phyloP scores from a whole-genome alignment of 208 protist species.

The Leishmania aethiopica region DNA sequence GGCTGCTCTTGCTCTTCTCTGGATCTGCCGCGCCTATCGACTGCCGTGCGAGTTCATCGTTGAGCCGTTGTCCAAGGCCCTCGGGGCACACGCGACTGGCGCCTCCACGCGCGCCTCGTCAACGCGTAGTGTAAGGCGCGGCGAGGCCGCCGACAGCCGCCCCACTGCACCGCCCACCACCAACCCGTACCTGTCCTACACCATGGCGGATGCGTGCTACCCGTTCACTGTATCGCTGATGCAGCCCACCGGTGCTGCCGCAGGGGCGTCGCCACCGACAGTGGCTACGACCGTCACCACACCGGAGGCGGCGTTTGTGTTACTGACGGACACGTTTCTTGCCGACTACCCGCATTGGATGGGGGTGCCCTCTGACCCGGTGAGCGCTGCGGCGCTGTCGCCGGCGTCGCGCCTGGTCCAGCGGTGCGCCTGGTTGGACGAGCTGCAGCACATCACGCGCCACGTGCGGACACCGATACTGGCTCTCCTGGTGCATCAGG shows the following conservation, averaged over 20 bases:
- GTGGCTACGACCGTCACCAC: conserved; percentile 24
- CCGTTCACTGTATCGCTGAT: conserved; percentile 24
- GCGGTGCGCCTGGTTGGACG: conserved; percentile 37
- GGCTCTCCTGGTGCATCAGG: conserved; percentile 37
- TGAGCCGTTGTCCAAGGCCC: conserved; percentile 50
- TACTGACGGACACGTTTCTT: conserved; percentile 30
- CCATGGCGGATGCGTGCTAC: conserved; percentile 36
- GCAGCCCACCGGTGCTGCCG: neutral
- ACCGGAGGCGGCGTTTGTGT: conserved; percentile 29
- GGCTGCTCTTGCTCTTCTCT: conserved; percentile 66
- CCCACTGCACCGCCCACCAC: neutral
- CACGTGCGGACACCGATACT: conserved; percentile 51
- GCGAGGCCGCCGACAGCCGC: neutral
- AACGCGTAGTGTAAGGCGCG: neutral
- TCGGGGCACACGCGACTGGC: neutral
- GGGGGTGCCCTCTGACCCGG: conserved; percentile 22
- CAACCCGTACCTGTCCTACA: conserved; percentile 28
- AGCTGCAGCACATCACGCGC: conserved; percentile 43
- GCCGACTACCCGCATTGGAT: conserved; percentile 34
- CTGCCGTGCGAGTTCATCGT: conserved; percentile 62
- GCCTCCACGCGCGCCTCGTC: neutral
- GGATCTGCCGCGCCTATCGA: conserved; percentile 71
- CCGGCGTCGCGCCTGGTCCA: conserved; percentile 1
- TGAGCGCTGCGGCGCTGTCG: neutral
- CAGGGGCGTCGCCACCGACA: neutral